Evolutionary conservation across 1,139 yeast genomes (phyloP).

Genomic region (Saccharomyces hybrid): DNA sequence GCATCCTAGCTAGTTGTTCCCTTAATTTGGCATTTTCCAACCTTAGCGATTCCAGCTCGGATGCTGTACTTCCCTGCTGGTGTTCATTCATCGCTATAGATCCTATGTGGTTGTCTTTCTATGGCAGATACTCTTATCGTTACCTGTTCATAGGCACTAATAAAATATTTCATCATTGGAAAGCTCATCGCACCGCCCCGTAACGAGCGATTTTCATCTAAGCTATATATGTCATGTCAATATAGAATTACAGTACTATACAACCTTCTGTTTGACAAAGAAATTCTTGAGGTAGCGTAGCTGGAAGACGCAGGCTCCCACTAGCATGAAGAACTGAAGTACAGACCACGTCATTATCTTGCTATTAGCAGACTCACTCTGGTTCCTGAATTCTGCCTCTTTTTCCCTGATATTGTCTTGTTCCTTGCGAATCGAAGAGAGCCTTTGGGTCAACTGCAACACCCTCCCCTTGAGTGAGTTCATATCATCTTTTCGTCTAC

Average conservation of each 20-base stretch:
- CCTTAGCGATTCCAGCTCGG: conserved; percentile 20
- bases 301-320: conserved; percentile 53
- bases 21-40: conserved; percentile 22
- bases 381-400: conserved; percentile 47
- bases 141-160: no score
- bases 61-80: not conserved
- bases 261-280: conserved; percentile 55
- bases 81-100: not conserved
- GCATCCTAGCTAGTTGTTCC: conserved; percentile 10
- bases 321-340: conserved; percentile 41
- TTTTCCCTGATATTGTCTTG: conserved; percentile 45
- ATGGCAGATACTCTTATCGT: no score
- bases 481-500: conserved; percentile 40
- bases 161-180: not conserved
- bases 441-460: conserved; percentile 39
- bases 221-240: not conserved
- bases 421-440: conserved; percentile 44
- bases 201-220: not conserved
- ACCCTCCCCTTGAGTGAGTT: conserved; percentile 37
- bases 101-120: not conserved
- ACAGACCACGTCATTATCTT: conserved; percentile 50
- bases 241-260: conserved; percentile 24
- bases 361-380: conserved; percentile 45
- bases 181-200: not conserved
- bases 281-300: conserved; percentile 49